A percentile compares a stretch with the other conserved stretches of the same genome.
These are phyloP conservation scores for Colletotrichum liaoningense DNA, from an alignment of 2,329 filamentous ascomycete species.

Conservation along the genomic window DNA sequence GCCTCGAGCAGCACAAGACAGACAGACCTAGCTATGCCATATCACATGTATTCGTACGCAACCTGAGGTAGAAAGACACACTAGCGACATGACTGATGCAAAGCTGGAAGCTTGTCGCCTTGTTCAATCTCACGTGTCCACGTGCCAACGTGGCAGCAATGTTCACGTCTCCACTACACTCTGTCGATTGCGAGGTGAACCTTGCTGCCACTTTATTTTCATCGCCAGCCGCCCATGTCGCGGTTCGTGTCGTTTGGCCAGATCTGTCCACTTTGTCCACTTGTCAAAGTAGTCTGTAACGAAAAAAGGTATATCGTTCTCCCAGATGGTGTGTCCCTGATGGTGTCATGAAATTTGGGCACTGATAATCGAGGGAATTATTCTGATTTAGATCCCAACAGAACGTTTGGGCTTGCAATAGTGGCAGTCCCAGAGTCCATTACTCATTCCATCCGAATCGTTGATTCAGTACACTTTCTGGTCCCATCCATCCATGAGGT, in stretches of 20 bases:
- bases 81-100: neutral
- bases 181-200: neutral
- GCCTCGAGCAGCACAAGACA: constrained; percentile 3
- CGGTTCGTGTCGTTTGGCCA: neutral
- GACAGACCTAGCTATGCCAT: neutral
- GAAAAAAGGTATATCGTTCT: too few relatives aligned
- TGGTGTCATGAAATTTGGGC: neutral
- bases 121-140: neutral
- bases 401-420: neutral
- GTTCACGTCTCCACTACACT: neutral
- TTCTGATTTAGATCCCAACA: neutral
- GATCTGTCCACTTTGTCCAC: too few relatives aligned
- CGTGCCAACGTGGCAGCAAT: neutral
- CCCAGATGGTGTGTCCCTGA: too few relatives aligned
- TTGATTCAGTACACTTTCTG: too few relatives aligned
- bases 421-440: neutral
- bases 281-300: too few relatives aligned
- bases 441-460: neutral
- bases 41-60: neutral
- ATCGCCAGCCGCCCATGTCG: neutral
- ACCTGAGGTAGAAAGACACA: neutral
- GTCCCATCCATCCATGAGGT: neutral
- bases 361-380: neutral
- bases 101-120: neutral
- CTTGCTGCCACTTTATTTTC: neutral